Evolutionary conservation across 139 green algal genomes (phyloP).

Genomic region (Dunaliella sp.): DNA sequence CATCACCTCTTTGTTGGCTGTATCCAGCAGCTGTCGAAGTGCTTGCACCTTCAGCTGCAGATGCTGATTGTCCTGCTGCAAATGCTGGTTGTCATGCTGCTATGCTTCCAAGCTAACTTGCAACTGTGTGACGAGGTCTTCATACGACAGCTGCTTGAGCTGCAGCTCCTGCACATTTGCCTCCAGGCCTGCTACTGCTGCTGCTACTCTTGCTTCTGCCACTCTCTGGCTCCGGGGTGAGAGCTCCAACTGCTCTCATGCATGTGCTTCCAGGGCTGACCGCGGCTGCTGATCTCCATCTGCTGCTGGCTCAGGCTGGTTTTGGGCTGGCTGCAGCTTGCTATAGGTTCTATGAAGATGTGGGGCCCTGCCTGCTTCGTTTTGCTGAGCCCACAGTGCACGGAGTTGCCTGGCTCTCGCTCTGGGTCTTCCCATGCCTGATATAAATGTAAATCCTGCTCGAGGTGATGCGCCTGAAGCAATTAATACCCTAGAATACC

Average conservation of each 20-base stretch:
- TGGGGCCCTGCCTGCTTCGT: not conserved
- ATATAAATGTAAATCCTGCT: no score
- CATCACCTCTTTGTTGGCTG: conserved; percentile 11
- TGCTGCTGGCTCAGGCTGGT: not conserved
- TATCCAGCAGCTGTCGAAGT: no score
- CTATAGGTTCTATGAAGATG: not conserved
- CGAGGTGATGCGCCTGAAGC: no score
- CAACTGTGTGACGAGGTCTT: not conserved
- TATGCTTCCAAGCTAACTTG: not conserved
- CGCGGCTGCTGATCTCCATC: not conserved
- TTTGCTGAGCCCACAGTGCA: not conserved
- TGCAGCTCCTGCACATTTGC: not conserved
- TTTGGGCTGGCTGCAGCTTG: not conserved
- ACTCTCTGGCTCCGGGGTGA: not conserved
- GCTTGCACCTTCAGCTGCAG: not conserved
- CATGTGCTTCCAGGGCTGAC: no score
- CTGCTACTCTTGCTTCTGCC: not conserved
- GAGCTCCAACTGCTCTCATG: not conserved
- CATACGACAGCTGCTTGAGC: not conserved
- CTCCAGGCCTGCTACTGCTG: not conserved
- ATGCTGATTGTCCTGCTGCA: not conserved
- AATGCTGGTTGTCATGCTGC: not conserved
- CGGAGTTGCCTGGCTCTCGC: no score
- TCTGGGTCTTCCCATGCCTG: no score
- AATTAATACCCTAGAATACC: no score